Conservation (phyloP, 805 yeast species). For the Kuraishia ogatae region DNA sequence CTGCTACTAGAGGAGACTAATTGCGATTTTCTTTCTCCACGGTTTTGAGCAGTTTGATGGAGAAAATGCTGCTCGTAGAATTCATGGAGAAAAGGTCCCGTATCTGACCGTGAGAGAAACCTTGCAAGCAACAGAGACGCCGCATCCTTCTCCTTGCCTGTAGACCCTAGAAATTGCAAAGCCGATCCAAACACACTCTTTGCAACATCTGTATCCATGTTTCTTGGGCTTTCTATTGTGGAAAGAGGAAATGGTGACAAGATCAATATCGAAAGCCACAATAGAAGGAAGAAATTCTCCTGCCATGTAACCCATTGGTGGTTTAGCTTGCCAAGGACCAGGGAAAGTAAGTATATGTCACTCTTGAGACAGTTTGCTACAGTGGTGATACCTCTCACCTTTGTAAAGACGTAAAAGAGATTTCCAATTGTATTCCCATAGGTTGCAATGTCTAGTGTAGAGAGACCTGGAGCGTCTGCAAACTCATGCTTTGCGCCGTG, state of each 20-base stretch:
- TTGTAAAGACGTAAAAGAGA: conserved; percentile 51
- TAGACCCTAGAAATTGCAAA: conserved; percentile 22
- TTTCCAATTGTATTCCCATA: conserved; percentile 12
- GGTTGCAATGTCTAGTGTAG: conserved; percentile 1
- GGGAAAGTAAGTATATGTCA: conserved; percentile 41
- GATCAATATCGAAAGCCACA: conserved; percentile 67
- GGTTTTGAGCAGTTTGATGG: neutral
- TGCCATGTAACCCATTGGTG: conserved; percentile 30
- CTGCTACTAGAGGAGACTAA: conserved; percentile 6
- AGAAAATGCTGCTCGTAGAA: conserved; percentile 10
- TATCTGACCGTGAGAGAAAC: conserved; percentile 43
- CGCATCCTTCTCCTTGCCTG: conserved; percentile 53
- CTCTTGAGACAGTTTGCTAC: conserved; percentile 52
- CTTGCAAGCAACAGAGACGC: conserved; percentile 44
- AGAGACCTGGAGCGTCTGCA: neutral
- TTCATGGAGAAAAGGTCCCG: conserved; percentile 14
- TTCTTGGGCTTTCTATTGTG: conserved; percentile 16
- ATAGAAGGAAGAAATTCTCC: conserved; percentile 37
- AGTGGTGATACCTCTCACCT: conserved; percentile 57
- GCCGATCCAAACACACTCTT: conserved; percentile 27
- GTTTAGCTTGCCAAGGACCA: conserved; percentile 20
- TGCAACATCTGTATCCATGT: conserved; percentile 20
- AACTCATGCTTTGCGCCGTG: neutral
- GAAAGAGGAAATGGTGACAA: conserved; percentile 67
- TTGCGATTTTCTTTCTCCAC: too few relatives aligned